Percentiles rank a stretch among this genome's conserved stretches.
Evolutionary conservation across 1,139 yeast species (phyloP).

Genomic region (Pichia sp.): DNA sequence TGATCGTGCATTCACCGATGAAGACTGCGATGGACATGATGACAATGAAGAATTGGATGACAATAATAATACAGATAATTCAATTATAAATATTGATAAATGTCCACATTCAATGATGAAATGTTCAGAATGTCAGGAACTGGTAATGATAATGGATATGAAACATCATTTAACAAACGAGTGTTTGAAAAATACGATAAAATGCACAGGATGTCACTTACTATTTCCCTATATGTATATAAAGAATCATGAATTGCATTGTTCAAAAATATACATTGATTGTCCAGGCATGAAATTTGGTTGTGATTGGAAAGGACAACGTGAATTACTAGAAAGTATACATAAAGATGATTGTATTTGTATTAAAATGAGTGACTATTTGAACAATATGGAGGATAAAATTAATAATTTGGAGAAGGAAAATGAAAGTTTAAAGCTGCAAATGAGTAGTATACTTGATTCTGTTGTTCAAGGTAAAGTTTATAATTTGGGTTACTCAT

Average conservation of each 20-base stretch:
- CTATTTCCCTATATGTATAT: conserved; percentile 27
- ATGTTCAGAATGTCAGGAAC: conserved; percentile 37
- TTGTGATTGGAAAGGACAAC: conserved; percentile 36
- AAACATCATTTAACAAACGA: conserved; percentile 34
- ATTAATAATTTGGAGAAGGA: conserved; percentile 32
- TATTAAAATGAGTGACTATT: conserved; percentile 29
- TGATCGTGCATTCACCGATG: conserved; percentile 1
- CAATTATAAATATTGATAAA: not conserved
- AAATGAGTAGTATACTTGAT: conserved; percentile 42
- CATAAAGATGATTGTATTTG: conserved; percentile 34
- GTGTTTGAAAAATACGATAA: conserved; percentile 35
- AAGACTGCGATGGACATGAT: not conserved
- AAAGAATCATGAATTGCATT: conserved; percentile 29
- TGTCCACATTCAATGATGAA: conserved; percentile 36
- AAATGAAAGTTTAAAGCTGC: conserved; percentile 33
- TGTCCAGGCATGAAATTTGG: conserved; percentile 34
- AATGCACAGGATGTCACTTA: conserved; percentile 31
- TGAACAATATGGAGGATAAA: conserved; percentile 29
- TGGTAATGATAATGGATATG: conserved; percentile 32
- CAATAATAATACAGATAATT: too few relatives aligned
- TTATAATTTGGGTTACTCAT: conserved; percentile 45
- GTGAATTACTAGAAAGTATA: conserved; percentile 26
- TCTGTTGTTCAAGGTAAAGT: conserved; percentile 46
- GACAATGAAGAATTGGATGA: not conserved
- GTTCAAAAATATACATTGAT: conserved; percentile 30